Conservation (phyloP, 441 rosid genomes). For the Syzygium syzygioides region DNA sequence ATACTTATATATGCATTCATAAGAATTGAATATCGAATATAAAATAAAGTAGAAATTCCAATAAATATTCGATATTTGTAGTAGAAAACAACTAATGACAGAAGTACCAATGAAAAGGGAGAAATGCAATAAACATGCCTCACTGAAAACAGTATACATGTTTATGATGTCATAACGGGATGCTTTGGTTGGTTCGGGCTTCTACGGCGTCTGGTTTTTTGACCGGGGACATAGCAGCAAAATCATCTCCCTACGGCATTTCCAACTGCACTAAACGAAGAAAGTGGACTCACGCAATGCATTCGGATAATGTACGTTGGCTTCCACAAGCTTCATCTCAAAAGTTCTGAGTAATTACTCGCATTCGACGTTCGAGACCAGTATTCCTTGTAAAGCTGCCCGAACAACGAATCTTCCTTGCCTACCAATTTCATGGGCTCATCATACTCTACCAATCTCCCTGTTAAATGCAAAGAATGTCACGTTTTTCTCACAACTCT, state of each 20-base stretch:
- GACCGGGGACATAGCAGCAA: not conserved
- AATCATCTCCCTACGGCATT: not conserved
- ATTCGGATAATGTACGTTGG: not conserved
- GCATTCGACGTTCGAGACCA: conserved; percentile 6
- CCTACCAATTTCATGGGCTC: conserved; percentile 4
- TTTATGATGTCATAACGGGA: not conserved
- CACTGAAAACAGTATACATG: not conserved
- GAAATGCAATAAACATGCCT: not conserved
- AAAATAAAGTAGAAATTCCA: not conserved
- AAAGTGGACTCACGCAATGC: not conserved
- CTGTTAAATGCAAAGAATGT: not conserved
- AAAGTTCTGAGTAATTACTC: not conserved
- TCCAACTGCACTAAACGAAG: not conserved
- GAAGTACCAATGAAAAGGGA: not conserved
- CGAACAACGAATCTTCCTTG: not conserved
- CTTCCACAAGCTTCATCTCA: not conserved
- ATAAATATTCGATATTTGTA: not conserved
- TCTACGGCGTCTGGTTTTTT: not conserved
- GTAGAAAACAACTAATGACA: not conserved
- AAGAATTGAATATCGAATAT: not conserved
- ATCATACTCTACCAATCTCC: conserved; percentile 12
- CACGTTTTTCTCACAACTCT: not conserved
- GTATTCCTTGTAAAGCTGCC: conserved; percentile 8
- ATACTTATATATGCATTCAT: not conserved
- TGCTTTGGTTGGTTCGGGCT: not conserved